These are phyloP conservation scores for Cordyceps tenuipes DNA, from an alignment of 2,329 filamentous ascomycete species.

Conservation along the genomic window DNA sequence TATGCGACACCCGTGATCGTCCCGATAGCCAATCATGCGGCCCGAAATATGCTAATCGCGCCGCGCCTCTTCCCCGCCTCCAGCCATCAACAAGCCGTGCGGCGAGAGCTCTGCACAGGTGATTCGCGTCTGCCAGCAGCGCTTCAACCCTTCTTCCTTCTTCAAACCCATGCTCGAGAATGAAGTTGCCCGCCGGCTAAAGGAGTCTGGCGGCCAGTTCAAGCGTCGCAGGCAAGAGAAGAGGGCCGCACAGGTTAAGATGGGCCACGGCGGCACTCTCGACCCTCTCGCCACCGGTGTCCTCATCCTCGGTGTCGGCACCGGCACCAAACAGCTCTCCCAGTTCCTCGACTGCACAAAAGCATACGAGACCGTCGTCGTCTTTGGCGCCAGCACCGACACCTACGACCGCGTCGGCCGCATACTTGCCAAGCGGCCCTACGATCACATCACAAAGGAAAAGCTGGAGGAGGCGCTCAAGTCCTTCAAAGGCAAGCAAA, in stretches of 20 bases:
- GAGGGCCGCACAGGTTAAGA: conserved; percentile 67
- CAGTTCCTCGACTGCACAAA: conserved; percentile 85
- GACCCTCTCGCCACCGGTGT: conserved; percentile 93
- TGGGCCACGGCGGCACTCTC: conserved; percentile 91
- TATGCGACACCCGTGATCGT: conserved; percentile 25
- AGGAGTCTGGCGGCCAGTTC: conserved; percentile 51
- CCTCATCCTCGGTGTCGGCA: conserved; percentile 78
- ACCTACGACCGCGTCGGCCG: conserved; percentile 85
- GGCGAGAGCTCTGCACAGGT: conserved; percentile 84
- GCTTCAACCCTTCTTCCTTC: conserved; percentile 71
- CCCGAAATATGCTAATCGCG: background rate
- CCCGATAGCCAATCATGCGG: background rate
- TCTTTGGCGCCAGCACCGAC: conserved; percentile 90
- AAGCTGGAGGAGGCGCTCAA: conserved; percentile 68
- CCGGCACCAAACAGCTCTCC: conserved; percentile 73
- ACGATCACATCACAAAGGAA: conserved; percentile 73
- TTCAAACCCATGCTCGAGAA: conserved; percentile 71
- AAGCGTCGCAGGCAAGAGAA: conserved; percentile 50
- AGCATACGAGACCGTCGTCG: conserved; percentile 78
- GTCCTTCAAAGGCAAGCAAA: conserved; percentile 71
- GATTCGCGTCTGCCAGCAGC: conserved; percentile 74
- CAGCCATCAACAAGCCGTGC: conserved; percentile 88
- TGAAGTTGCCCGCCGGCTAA: conserved; percentile 46
- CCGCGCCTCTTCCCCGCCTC: background rate
- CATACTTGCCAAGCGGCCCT: conserved; percentile 64